Base-by-base conservation (phyloP, 305 asterid species). In the Fraxinus greggii region DNA sequence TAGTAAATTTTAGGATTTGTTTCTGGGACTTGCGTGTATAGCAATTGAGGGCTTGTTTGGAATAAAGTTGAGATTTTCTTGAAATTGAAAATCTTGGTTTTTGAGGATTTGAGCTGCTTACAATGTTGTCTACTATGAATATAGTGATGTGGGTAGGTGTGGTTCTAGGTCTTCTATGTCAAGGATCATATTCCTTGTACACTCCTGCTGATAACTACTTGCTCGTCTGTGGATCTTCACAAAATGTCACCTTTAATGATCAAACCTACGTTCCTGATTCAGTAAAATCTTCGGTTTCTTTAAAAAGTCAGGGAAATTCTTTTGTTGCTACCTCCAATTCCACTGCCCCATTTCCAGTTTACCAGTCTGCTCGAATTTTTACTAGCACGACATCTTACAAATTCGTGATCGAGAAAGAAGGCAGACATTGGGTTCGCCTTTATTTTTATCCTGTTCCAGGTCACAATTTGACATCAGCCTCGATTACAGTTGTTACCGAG, bases 371-470 rank as follows among this genome's bases (percentile, higher is more conserved):
- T 13, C 81, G 99, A 82, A 76, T 95, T 76, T 97, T 97, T 82
- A 83, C 94, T 23, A 84, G 80, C 89, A 88, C 88, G 2, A 73
- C 93, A 4, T 88, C 98, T 26, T 97, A 92, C 80, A 88, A 86
- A 77, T 97, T 97, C 80, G 78, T 77, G 33, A 91, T 97, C 48
- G 45, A 83, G 79, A 82, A 80, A 81, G 83, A 89, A 83, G 99
- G 99, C 78, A 87, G 97, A 56, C 97, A 97, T 88, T 95, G 96
- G 97, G 87, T 95, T 78, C 98, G 99, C 82, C 98, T 97, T 59
- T 93, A 97, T 85, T 93, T 97, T 54, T 91, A 90, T 70, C 98
- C 98, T 2, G 75, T 95, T 75, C 94, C 93, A 0, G 92, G 89
- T 83, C 90, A 86, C 33, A 91, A 95, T 77, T 84, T 97, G 85